A percentile compares a stretch with the other conserved stretches of the same genome.
Evolutionary conservation across 2,329 filamentous ascomycete species (phyloP).

Genomic region (Fusarium sp.): DNA sequence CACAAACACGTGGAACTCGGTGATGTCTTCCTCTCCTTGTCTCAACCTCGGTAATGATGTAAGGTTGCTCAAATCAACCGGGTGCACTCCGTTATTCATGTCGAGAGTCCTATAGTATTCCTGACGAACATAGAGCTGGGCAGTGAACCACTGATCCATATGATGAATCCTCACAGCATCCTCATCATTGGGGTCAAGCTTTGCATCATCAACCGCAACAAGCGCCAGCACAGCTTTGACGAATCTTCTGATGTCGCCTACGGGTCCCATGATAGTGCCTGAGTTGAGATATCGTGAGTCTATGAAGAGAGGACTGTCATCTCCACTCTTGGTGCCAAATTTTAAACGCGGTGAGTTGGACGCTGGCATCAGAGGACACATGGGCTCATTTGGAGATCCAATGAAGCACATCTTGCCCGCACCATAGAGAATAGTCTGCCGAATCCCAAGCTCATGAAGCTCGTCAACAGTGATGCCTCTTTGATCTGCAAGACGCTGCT

Average conservation of each 20-base stretch:
- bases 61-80: constrained; percentile 48
- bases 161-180: constrained; percentile 10
- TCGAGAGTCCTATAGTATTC: constrained; percentile 39
- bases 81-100: constrained; percentile 19
- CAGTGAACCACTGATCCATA: constrained; percentile 42
- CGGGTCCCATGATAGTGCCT: constrained; percentile 7
- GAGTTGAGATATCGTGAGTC: constrained; percentile 10
- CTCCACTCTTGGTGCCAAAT: constrained; percentile 13
- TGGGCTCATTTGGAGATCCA: constrained; percentile 16
- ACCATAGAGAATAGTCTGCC: constrained; percentile 40
- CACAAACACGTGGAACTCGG: neutral
- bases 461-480: constrained; percentile 30
- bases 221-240: neutral
- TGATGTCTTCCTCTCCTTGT: neutral
- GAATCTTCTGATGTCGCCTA: neutral
- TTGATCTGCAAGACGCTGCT: constrained; percentile 38
- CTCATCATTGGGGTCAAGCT: neutral
- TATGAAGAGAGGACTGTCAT: neutral
- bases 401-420: constrained; percentile 42
- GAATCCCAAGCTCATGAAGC: constrained; percentile 13
- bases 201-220: neutral
- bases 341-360: constrained; percentile 28
- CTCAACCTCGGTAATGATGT: neutral
- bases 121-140: constrained; percentile 39
- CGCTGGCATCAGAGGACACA: constrained; percentile 37